Evolutionary conservation across 2,329 filamentous ascomycete species (phyloP).

Genomic region (Pseudopithomyces chartarum): DNA sequence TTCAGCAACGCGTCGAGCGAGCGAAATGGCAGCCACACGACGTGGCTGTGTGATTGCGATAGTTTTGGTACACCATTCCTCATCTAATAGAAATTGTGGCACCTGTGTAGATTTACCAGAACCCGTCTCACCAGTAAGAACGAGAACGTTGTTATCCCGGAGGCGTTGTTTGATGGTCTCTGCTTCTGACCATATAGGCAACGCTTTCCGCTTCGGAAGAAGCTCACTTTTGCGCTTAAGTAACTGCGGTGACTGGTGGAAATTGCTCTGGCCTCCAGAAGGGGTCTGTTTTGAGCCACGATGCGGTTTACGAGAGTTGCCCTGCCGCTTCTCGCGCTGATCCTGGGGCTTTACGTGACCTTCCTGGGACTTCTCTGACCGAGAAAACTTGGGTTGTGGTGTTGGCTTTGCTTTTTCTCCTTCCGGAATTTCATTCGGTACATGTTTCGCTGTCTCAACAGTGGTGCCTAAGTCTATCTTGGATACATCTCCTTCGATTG

Average conservation of each 20-base stretch:
- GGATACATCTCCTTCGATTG: not conserved
- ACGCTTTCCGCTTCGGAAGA: slow-evolving; percentile 62
- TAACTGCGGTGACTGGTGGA: slow-evolving; percentile 17
- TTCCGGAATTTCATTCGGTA: not conserved
- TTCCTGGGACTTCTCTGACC: not conserved
- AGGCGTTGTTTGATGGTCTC: slow-evolving; percentile 71
- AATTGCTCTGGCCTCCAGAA: not conserved
- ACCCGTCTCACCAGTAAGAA: slow-evolving; percentile 92
- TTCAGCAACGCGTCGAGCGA: slow-evolving; percentile 84
- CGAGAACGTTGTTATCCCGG: slow-evolving; percentile 70
- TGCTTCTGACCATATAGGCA: slow-evolving; percentile 81
- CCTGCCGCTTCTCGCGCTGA: not conserved
- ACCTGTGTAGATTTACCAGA: slow-evolving; percentile 97
- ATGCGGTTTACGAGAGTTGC: not conserved
- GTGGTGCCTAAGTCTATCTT: not conserved
- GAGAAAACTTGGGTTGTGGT: not conserved
- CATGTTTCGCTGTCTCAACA: not conserved
- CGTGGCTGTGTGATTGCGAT: slow-evolving; percentile 95
- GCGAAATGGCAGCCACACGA: slow-evolving; percentile 88
- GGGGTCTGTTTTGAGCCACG: not conserved
- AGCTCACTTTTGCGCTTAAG: slow-evolving; percentile 54
- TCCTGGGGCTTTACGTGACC: not conserved
- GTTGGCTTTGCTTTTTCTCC: not conserved
- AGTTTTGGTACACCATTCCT: slow-evolving; percentile 77
- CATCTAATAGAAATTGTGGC: slow-evolving; percentile 81